Evolutionary conservation across 352 stramenopile genomes (phyloP).

Genomic region (Globisporangium nagaii): DNA sequence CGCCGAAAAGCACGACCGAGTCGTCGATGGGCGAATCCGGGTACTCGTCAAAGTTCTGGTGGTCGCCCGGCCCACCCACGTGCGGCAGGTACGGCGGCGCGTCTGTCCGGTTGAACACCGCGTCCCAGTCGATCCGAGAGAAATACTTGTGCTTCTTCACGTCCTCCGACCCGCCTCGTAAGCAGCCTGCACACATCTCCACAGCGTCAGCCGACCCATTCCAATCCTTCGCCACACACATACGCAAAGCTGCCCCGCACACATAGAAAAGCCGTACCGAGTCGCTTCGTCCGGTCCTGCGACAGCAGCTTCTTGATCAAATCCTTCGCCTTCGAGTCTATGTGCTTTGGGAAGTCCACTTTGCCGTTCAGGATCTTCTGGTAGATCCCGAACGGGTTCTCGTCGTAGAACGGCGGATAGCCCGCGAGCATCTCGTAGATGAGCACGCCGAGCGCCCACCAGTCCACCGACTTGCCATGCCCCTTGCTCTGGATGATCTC

Average conservation of each 20-base stretch:
- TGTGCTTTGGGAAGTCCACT: slow-evolving; percentile 87
- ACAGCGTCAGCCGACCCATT: neutral
- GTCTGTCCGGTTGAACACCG: slow-evolving; percentile 66
- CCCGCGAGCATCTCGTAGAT: slow-evolving; percentile 92
- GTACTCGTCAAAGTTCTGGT: slow-evolving; percentile 93
- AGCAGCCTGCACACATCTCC: slow-evolving; percentile 70
- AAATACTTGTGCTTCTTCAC: slow-evolving; percentile 95
- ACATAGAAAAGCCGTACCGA: slow-evolving; percentile 36
- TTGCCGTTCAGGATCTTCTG: slow-evolving; percentile 91
- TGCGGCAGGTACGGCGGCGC: slow-evolving; percentile 82
- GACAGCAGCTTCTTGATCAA: slow-evolving; percentile 90
- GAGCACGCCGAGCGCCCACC: slow-evolving; percentile 89
- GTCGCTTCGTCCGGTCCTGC: slow-evolving; percentile 85
- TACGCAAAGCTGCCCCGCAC: neutral
- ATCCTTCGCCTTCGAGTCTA: slow-evolving; percentile 88
- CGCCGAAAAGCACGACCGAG: slow-evolving; percentile 72
- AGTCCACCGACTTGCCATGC: slow-evolving; percentile 89
- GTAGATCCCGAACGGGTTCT: slow-evolving; percentile 92
- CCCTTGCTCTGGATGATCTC: slow-evolving; percentile 92
- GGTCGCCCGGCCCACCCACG: slow-evolving; percentile 78
- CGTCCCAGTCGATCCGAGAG: slow-evolving; percentile 79
- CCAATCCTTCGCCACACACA: neutral
- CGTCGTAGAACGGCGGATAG: slow-evolving; percentile 89
- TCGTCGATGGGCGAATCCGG: slow-evolving; percentile 87
- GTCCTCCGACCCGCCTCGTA: slow-evolving; percentile 85